These are phyloP conservation scores for Olyra latifolia DNA, from an alignment of 176 grass and related monocot genomes.

Conservation along the genomic window DNA sequence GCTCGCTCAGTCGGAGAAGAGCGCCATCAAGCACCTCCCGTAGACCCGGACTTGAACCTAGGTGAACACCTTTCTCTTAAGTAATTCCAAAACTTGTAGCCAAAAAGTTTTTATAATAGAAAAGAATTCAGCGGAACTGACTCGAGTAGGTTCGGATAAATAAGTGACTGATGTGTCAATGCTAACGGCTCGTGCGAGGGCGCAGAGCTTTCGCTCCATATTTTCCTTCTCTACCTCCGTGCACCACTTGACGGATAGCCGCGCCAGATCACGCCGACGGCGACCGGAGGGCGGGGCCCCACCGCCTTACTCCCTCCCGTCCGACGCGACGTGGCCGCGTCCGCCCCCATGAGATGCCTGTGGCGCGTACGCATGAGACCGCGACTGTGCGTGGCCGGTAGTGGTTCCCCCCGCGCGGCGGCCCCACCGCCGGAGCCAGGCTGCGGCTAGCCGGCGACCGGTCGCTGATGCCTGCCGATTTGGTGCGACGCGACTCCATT, in stretches of 20 bases:
- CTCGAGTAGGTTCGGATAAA: too few relatives aligned
- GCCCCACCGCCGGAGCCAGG: slow-evolving; percentile 12
- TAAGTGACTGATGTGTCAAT: background rate
- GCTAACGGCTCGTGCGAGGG: background rate
- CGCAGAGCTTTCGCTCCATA: background rate
- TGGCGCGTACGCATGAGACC: slow-evolving; percentile 35
- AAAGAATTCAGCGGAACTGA: too few relatives aligned
- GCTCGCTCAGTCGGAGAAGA: too few relatives aligned
- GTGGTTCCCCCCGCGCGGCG: background rate
- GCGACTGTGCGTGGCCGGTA: slow-evolving; percentile 11
- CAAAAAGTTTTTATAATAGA: too few relatives aligned
- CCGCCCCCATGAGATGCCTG: slow-evolving; percentile 33
- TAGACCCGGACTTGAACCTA: too few relatives aligned
- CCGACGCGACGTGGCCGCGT: slow-evolving; percentile 44
- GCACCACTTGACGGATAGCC: slow-evolving; percentile 9
- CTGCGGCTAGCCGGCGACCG: slow-evolving; percentile 24
- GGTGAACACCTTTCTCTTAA: too few relatives aligned
- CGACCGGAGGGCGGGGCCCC: slow-evolving; percentile 17
- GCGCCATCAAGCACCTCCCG: too few relatives aligned
- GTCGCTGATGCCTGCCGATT: background rate
- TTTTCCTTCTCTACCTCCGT: background rate
- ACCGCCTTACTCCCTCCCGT: background rate
- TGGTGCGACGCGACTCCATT: background rate
- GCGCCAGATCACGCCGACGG: slow-evolving; percentile 43
- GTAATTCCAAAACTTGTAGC: too few relatives aligned